A percentile compares a stretch with the other conserved stretches of the same genome.
These are phyloP conservation scores for Hypoxylon lienhwacheense DNA, from an alignment of 495 filamentous ascomycete species.

Conservation along the genomic window DNA sequence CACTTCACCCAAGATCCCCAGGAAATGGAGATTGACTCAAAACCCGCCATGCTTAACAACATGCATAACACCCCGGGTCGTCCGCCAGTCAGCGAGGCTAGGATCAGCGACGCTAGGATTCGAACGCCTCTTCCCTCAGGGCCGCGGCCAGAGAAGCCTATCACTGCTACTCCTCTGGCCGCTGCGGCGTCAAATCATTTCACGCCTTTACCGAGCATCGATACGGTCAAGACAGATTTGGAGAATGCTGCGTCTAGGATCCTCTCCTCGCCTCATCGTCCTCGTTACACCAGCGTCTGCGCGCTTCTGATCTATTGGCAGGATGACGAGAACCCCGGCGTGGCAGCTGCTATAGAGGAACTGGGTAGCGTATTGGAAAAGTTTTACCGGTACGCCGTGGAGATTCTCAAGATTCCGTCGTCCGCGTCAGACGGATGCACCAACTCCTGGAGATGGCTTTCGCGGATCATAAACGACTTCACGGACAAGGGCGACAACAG, in stretches of 20 bases:
- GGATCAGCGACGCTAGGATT: slow-evolving; percentile 50
- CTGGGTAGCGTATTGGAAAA: slow-evolving; percentile 46
- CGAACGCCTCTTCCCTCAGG: slow-evolving; percentile 53
- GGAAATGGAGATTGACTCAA: slow-evolving; percentile 48
- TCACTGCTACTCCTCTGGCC: slow-evolving; percentile 32
- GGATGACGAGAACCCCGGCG: slow-evolving; percentile 45
- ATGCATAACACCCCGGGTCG: slow-evolving; percentile 35
- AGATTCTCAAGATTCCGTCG: slow-evolving; percentile 47
- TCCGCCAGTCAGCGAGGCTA: slow-evolving; percentile 43
- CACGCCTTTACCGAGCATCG: slow-evolving; percentile 42
- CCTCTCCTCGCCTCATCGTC: slow-evolving; percentile 45
- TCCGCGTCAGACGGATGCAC: slow-evolving; percentile 43
- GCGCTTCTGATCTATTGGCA: slow-evolving; percentile 53
- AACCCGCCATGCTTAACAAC: slow-evolving; percentile 33
- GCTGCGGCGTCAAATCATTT: slow-evolving; percentile 28
- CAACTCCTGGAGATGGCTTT: slow-evolving; percentile 49
- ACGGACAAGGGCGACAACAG: slow-evolving; percentile 48
- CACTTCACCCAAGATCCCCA: slow-evolving; percentile 46
- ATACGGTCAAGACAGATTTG: slow-evolving; percentile 44
- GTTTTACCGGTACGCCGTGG: slow-evolving; percentile 47
- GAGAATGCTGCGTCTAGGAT: slow-evolving; percentile 46
- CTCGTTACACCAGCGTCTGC: slow-evolving; percentile 48
- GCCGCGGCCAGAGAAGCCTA: slow-evolving; percentile 47
- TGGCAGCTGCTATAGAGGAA: slow-evolving; percentile 42
- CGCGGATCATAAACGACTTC: slow-evolving; percentile 46